These are phyloP conservation scores for Hymenoscyphus fructigenus DNA, from an alignment of 2,329 filamentous ascomycete species.

Conservation along the genomic window DNA sequence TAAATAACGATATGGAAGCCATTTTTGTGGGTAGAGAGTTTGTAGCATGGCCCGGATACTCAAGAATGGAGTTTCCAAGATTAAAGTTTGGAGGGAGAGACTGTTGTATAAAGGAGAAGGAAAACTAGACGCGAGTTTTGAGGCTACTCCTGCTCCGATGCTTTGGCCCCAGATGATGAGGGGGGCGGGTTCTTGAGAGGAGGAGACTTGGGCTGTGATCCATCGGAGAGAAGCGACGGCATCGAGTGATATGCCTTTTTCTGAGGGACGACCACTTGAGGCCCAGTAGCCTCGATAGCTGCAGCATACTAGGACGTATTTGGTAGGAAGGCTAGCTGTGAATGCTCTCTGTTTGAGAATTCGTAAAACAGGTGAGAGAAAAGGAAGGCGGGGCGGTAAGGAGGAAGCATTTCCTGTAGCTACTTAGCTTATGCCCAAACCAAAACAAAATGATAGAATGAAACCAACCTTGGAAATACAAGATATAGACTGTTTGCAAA, in stretches of 20 bases:
- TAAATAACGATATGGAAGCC: conserved; percentile 75
- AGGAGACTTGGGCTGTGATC: conserved; percentile 42
- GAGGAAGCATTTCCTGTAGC: conserved; percentile 58
- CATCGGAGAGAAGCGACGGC: conserved; percentile 63
- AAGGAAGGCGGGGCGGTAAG: conserved; percentile 55
- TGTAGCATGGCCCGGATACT: conserved; percentile 69
- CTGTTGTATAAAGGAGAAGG: background rate
- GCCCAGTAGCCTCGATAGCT: conserved; percentile 66
- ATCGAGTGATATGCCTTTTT: conserved; percentile 68
- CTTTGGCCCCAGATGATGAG: conserved; percentile 76
- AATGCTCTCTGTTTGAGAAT: conserved; percentile 41
- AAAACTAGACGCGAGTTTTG: conserved; percentile 42
- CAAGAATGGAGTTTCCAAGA: conserved; percentile 76
- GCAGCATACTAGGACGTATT: conserved; percentile 53
- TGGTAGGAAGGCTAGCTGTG: conserved; percentile 17
- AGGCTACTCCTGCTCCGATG: conserved; percentile 71
- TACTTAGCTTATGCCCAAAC: conserved; percentile 21
- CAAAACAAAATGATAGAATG: conserved; percentile 21
- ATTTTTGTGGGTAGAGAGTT: conserved; percentile 73
- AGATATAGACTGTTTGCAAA: conserved; percentile 47
- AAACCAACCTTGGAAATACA: conserved; percentile 55
- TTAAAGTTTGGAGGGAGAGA: conserved; percentile 45
- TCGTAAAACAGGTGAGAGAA: conserved; percentile 53
- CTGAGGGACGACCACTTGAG: conserved; percentile 68
- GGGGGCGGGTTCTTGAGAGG: conserved; percentile 24